Base-by-base conservation (phyloP, 2,329 filamentous ascomycete genomes). In the Claviceps monticola region DNA sequence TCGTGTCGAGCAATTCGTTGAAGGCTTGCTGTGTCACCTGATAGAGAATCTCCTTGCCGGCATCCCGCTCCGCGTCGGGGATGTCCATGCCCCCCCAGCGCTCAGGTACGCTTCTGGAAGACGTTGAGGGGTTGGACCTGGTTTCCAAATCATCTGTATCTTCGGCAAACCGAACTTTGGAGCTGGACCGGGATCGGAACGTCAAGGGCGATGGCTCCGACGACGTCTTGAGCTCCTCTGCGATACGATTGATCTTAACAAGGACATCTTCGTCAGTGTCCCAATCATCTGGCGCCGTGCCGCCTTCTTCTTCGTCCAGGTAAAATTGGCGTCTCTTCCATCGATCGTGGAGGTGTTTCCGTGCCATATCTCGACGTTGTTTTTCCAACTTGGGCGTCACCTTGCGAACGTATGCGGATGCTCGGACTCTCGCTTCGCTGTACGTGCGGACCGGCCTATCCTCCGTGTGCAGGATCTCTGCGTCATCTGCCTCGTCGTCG, bases 21-120 rank as follows among this genome's bases (percentile, higher is more conserved):
- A 95, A 88, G 0, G 88, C 67, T 66, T 95, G 86, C 65, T 96
- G 89, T 0, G 88, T 89, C 36, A 94, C 82, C 64, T 95, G 87
- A 61, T 95, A 96, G 1, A 97, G 71, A 4, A 96, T 85, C 62
- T 97, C 88, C 58, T 85, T 88, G 39, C 88, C 88, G 5, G 88
- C 82, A 64, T 95, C 89, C 54, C 78, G 78, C 64, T 95, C 89
- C 1, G 84, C 83, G 57, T 86, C 81, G 1, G 86, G 85, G 16
- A 94, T 82, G 50, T 88, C 85, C 65, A 87, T 83, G 17, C 84
- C 84, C 48, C 83, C 84, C 83, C 83, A 88, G 53, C 84, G 76
- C 64, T 90, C 84, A 13, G 84, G 80, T 8, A 85, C 74, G 60
- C 79, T 84, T 46, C 82, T 74, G 3, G 85, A 88, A 1, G 85